A percentile compares a stretch with the other conserved stretches of the same genome.
These are phyloP conservation scores for Cyberlindnera japonica DNA, from an alignment of 805 yeast species.

Conservation along the genomic window DNA sequence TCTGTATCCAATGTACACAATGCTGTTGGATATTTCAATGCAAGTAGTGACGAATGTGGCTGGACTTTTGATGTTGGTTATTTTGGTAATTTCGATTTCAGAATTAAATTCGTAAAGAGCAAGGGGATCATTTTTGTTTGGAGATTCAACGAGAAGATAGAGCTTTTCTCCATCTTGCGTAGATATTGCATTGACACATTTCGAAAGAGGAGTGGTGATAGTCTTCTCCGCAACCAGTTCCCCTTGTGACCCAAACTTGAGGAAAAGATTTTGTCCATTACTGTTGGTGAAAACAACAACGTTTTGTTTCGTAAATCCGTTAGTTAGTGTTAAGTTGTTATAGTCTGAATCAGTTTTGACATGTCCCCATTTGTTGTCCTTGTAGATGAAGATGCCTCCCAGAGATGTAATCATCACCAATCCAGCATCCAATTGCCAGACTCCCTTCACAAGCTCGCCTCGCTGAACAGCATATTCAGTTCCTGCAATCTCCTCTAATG, in stretches of 20 bases:
- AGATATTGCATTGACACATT: constrained; percentile 49
- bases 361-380: constrained; percentile 28
- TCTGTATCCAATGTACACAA: constrained; percentile 66
- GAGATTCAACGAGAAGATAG: constrained; percentile 56
- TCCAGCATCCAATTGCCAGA: constrained; percentile 44
- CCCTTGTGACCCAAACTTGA: constrained; percentile 40
- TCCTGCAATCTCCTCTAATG: constrained; percentile 34
- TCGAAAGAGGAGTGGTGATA: constrained; percentile 33
- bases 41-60: constrained; percentile 57
- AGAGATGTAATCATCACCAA: constrained; percentile 53
- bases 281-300: constrained; percentile 33
- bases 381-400: constrained; percentile 45
- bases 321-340: constrained; percentile 39
- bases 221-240: constrained; percentile 24
- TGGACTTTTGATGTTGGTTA: constrained; percentile 34
- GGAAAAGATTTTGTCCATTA: constrained; percentile 40
- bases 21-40: constrained; percentile 39
- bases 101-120: constrained; percentile 37
- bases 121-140: constrained; percentile 58
- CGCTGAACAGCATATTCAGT: constrained; percentile 30
- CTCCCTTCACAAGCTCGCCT: constrained; percentile 61
- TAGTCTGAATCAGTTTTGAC: constrained; percentile 28
- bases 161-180: constrained; percentile 26
- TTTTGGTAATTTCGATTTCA: constrained; percentile 27
- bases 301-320: constrained; percentile 36